Evolutionary conservation across 495 filamentous ascomycete species (phyloP), one percentile per base, ranked within the genome.

Genomic region (Penicillium atrosanguineum): DNA sequence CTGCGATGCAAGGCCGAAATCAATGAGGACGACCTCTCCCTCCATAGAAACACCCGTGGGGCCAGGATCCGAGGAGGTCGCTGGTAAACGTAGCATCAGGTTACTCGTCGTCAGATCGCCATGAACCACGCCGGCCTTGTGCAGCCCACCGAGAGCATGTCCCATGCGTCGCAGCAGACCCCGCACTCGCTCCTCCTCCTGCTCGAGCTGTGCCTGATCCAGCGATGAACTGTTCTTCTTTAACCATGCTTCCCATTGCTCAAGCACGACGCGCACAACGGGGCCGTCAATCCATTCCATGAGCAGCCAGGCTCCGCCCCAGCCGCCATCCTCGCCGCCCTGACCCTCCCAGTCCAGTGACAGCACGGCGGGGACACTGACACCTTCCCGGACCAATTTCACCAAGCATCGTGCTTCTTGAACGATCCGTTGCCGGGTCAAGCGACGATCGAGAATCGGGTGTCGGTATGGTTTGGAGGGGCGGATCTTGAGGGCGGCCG

Each of bases 91-190:
- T 44, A 99, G 68, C 84, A 99, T 97, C 70, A 99, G 75, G 73
- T 98, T 98, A 72, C 92, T 97, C 52, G 93, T 98, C 53, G 95
- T 98, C 74, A 98, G 72, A 73, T 98, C 94, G 41, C 94, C 94
- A 76, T 98, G 94, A 44, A 95, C 82, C 40, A 97, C 84, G 15
- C 94, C 93, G 18, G 81, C 79, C 46, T 75, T 79, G 75, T 98
- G 94, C 72, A 98, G 73, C 39, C 65, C 77, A n/a, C 90, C 94
- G 16, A 97, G 83, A 6, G 83, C 84, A 14, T 63, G 52, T 0
- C 92, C 94, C 52, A 97, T 84, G 65, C 80, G 77, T 48, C 73
- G 74, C 83, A 97, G 85, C 64, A 95, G 63, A 20, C 67, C 78
- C 31, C 71, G 62, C 53, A 81, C 72, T 56, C 57, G 74, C 21